Conservation (phyloP, 2,329 filamentous ascomycete genomes). For the Ceratocystis harringtonii region DNA sequence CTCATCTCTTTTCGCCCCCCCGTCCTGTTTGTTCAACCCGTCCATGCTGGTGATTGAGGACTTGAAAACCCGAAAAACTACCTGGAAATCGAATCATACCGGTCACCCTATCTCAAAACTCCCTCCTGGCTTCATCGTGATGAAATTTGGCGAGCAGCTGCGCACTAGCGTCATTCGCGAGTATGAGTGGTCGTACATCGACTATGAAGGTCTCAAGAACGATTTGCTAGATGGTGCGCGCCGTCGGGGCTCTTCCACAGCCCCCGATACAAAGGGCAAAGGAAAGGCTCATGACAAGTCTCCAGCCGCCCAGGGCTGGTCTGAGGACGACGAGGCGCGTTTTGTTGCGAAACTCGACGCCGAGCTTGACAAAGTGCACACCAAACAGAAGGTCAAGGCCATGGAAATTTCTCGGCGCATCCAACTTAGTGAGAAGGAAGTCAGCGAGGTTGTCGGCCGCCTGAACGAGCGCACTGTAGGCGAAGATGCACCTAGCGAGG, state of each 20-base stretch:
- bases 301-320: conserved; percentile 47
- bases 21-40: conserved; percentile 4
- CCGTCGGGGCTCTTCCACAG: conserved; percentile 25
- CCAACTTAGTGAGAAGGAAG: conserved; percentile 73
- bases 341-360: conserved; percentile 79
- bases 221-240: conserved; percentile 55
- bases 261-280: conserved; percentile 23
- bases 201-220: conserved; percentile 84
- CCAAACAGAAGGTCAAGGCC: conserved; percentile 92
- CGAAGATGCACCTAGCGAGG: conserved; percentile 53
- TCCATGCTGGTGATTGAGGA: conserved; percentile 41
- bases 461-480: conserved; percentile 47
- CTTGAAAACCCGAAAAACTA: conserved; percentile 30
- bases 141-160: conserved; percentile 92
- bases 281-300: conserved; percentile 25
- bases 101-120: conserved; percentile 24
- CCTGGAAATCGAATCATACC: conserved; percentile 28
- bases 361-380: conserved; percentile 94
- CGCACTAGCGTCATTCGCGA: conserved; percentile 91
- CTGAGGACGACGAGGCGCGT: conserved; percentile 75
- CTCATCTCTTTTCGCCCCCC: neutral
- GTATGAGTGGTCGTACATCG: conserved; percentile 97
- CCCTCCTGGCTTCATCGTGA: conserved; percentile 41
- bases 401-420: conserved; percentile 91
- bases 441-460: conserved; percentile 68